Percentiles rank a stretch among this genome's conserved stretches.
Conservation (phyloP, 495 filamentous ascomycete genomes). For the Parachaetomium inaequale region DNA sequence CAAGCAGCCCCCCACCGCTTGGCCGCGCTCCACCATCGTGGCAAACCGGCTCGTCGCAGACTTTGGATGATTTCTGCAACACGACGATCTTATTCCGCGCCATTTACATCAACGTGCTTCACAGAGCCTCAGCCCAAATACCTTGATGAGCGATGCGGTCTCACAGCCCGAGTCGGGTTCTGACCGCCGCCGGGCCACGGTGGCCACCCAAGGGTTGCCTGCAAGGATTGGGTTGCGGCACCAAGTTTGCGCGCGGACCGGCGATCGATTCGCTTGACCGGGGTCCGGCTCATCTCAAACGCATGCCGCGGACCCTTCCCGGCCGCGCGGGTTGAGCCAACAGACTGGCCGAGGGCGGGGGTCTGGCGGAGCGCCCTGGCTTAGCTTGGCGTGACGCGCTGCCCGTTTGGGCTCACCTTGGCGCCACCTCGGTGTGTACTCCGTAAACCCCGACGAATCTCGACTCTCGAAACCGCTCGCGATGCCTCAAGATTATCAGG, state of each 20-base stretch:
- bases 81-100: neutral
- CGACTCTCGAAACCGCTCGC: neutral
- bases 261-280: slow-evolving; percentile 18
- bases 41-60: neutral
- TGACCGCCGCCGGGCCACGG: neutral
- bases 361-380: neutral
- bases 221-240: neutral
- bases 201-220: neutral
- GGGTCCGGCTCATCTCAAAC: slow-evolving; percentile 20
- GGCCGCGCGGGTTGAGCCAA: slow-evolving; percentile 13
- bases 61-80: slow-evolving; percentile 1
- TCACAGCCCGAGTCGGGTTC: neutral
- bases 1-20: neutral
- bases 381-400: neutral
- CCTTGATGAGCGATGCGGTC: neutral
- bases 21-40: neutral
- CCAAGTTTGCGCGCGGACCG: neutral
- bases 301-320: slow-evolving; percentile 11
- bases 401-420: neutral
- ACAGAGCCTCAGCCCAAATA: neutral
- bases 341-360: neutral
- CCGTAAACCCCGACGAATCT: no score
- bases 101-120: neutral
- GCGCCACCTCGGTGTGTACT: neutral
- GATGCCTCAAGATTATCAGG: neutral